A percentile compares a stretch with the other conserved stretches of the same genome.
These are phyloP conservation scores for Paramecium caudatum DNA, from an alignment of 73 alveolate genomes.

Conservation along the genomic window DNA sequence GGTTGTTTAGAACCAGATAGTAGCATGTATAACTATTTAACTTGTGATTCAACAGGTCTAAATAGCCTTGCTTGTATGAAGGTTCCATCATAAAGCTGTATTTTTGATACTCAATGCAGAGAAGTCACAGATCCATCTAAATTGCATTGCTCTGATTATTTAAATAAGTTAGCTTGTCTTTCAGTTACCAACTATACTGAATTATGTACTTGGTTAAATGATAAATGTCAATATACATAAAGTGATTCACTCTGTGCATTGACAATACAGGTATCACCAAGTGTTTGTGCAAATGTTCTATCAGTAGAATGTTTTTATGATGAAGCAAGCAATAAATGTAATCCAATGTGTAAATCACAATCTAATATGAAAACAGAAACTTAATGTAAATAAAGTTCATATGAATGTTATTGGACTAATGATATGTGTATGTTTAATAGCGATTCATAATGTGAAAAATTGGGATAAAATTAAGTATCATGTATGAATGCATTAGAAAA, in stretches of 20 bases:
- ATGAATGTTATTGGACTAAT: not conserved
- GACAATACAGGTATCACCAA: constrained; percentile 4
- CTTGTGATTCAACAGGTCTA: constrained; percentile 14
- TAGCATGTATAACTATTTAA: not conserved
- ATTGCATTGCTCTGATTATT: not conserved
- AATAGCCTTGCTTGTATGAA: constrained; percentile 28
- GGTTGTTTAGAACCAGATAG: constrained; percentile 25
- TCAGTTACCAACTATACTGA: not conserved
- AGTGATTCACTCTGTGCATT: not conserved
- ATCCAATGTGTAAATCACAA: constrained; percentile 41
- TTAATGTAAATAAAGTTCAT: constrained; percentile 1
- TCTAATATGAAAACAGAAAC: constrained; percentile 23
- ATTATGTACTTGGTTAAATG: not conserved
- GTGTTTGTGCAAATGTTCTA: constrained; percentile 39
- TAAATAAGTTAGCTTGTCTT: constrained; percentile 7
- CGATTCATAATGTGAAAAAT: not conserved
- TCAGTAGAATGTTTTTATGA: not conserved
- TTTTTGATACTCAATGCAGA: not conserved
- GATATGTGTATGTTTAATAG: not conserved
- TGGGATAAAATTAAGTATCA: not conserved
- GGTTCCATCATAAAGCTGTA: not conserved
- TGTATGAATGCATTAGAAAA: not conserved
- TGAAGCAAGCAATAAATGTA: not conserved
- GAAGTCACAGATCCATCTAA: not conserved
- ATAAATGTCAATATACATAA: not conserved